Percentiles rank a stretch among this genome's conserved stretches.
Conservation (phyloP, 176 grass and related monocot genomes). For the Pharus latifolius region DNA sequence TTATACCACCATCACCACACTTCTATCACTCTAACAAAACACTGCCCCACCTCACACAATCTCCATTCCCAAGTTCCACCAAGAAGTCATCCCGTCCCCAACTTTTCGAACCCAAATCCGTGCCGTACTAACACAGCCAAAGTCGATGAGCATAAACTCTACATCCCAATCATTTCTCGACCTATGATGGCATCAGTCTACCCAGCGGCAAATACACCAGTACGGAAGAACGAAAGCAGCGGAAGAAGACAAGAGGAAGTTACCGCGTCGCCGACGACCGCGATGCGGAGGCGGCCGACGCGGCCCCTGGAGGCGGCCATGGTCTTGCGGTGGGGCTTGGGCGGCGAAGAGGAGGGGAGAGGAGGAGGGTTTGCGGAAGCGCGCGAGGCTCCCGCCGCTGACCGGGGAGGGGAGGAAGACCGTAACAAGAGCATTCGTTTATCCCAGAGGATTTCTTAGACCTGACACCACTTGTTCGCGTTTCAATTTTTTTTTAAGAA, state of each 20-base stretch:
- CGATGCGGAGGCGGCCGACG: slow-evolving; percentile 41
- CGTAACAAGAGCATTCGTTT: too few species aligned
- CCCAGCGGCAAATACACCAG: too few species aligned
- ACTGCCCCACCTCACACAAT: background rate
- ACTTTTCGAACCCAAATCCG: background rate
- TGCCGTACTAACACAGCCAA: background rate
- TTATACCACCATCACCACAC: background rate
- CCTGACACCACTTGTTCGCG: too few species aligned
- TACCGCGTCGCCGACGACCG: slow-evolving; percentile 89
- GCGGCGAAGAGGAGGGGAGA: slow-evolving; percentile 7
- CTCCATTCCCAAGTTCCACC: background rate
- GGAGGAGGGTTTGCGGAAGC: slow-evolving; percentile 1
- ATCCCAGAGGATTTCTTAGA: too few species aligned
- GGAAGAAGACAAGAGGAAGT: background rate
- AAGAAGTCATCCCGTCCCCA: background rate
- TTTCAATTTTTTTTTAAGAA: too few species aligned
- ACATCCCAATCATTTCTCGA: background rate
- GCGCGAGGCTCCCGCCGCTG: background rate
- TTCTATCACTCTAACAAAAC: background rate
- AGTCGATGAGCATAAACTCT: background rate
- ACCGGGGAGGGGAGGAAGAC: too few species aligned
- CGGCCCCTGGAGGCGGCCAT: slow-evolving; percentile 3
- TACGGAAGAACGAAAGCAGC: background rate
- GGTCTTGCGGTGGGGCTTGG: background rate
- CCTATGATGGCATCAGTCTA: too few species aligned